phyloP scores from a whole-genome alignment of 2,329 filamentous ascomycete species.

The Ceratocystis huliohia region DNA sequence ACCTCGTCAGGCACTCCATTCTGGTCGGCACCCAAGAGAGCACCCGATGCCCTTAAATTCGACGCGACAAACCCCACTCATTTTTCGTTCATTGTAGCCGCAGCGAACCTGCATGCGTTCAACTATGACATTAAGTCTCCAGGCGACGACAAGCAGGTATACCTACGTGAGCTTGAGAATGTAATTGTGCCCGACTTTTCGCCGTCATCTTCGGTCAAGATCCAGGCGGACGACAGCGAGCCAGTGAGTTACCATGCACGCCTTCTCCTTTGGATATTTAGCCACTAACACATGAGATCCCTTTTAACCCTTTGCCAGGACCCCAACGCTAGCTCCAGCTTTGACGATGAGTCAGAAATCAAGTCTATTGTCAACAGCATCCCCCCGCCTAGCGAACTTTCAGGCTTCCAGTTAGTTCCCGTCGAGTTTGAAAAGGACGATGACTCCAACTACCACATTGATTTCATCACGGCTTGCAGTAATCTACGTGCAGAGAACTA shows the following conservation, averaged over 20 bases:
- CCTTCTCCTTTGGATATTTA: background rate
- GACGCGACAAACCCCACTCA: constrained; percentile 75
- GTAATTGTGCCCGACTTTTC: constrained; percentile 94
- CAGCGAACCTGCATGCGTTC: constrained; percentile 86
- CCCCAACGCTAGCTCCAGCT: constrained; percentile 55
- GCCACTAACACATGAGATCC: background rate
- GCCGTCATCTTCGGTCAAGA: constrained; percentile 83
- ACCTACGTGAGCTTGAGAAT: constrained; percentile 68
- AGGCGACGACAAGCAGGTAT: constrained; percentile 55
- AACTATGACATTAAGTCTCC: constrained; percentile 96
- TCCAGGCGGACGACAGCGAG: constrained; percentile 90
- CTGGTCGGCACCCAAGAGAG: constrained; percentile 97
- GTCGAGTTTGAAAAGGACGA: constrained; percentile 99
- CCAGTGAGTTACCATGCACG: constrained; percentile 43
- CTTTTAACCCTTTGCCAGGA: constrained; percentile 38
- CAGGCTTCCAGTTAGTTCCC: constrained; percentile 76
- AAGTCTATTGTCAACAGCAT: constrained; percentile 58
- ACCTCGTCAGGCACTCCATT: constrained; percentile 84
- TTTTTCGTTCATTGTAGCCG: constrained; percentile 75
- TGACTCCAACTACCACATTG: constrained; percentile 94
- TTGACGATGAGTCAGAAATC: constrained; percentile 65
- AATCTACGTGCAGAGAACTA: constrained; percentile 97
- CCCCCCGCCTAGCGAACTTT: constrained; percentile 65
- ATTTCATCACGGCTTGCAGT: constrained; percentile 95
- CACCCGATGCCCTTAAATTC: constrained; percentile 82